phyloP scores from a whole-genome alignment of 1,284 basidiomycete species.

The Amylostereum areolatum region DNA sequence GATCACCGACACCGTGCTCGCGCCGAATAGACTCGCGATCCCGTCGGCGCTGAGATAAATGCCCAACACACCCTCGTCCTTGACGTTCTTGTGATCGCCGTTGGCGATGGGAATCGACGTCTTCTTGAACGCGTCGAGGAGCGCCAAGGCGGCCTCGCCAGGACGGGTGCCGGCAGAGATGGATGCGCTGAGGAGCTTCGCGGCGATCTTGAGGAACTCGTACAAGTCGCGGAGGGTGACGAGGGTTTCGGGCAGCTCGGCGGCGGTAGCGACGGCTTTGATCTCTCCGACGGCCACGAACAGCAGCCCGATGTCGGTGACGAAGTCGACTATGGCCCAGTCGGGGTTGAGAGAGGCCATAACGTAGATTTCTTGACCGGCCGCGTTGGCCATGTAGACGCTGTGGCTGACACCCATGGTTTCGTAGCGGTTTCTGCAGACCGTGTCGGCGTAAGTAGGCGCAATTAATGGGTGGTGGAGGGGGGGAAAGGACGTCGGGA shows the following conservation, averaged over 20 bases:
- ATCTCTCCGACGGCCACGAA: background rate
- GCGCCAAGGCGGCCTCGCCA: background rate
- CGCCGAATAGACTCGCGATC: background rate
- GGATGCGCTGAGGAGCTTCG: background rate
- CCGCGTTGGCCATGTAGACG: slow-evolving; percentile 4
- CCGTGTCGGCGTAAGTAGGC: too few species aligned
- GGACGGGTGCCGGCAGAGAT: background rate
- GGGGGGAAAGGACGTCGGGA: too few species aligned
- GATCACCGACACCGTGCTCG: slow-evolving; percentile 1
- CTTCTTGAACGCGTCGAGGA: slow-evolving; percentile 3
- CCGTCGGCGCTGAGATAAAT: slow-evolving; percentile 3
- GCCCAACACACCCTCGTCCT: background rate
- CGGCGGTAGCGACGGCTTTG: background rate
- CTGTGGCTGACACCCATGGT: slow-evolving; percentile 1
- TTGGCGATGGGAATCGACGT: background rate
- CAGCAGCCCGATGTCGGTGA: background rate
- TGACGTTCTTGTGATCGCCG: background rate
- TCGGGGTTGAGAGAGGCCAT: background rate
- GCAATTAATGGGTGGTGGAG: too few species aligned
- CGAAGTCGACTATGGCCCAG: slow-evolving; percentile 1
- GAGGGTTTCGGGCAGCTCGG: background rate
- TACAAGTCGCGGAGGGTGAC: background rate
- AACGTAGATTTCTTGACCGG: slow-evolving; percentile 2
- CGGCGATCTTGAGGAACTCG: background rate
- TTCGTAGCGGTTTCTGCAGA: background rate